Conservation (phyloP, 2,329 filamentous ascomycete species). For the Scedosporium apiospermum region DNA sequence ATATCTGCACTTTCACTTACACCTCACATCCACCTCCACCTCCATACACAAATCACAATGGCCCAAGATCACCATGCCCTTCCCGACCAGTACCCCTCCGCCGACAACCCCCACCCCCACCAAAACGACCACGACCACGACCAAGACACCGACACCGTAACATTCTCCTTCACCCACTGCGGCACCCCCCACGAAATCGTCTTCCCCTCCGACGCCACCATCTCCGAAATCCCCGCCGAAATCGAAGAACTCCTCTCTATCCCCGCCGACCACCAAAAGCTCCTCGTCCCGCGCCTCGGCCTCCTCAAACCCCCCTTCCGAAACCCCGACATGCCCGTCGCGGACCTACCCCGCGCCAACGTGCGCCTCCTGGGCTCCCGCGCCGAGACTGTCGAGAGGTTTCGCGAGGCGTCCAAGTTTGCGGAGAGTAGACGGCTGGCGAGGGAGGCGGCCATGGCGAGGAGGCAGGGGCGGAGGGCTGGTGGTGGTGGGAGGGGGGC, state of each 20-base stretch:
- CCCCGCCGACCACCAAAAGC: constrained; percentile 56
- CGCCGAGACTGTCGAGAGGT: not conserved
- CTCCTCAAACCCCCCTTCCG: constrained; percentile 10
- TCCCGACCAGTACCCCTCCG: constrained; percentile 7
- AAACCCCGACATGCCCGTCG: constrained; percentile 18
- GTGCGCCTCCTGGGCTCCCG: constrained; percentile 6
- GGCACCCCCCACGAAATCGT: constrained; percentile 33
- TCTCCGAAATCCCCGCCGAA: constrained; percentile 49
- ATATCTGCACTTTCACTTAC: not conserved
- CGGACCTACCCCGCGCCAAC: constrained; percentile 10
- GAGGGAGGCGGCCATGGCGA: constrained; percentile 11
- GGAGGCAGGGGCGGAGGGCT: constrained; percentile 15
- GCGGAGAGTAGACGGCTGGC: constrained; percentile 9
- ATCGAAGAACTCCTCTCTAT: constrained; percentile 49
- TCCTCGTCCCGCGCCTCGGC: constrained; percentile 40
- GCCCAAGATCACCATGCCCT: not conserved
- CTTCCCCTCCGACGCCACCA: constrained; percentile 35
- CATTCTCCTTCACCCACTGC: constrained; percentile 36
- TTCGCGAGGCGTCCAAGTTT: constrained; percentile 2
- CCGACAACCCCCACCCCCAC: constrained; percentile 8
- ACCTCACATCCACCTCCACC: not conserved
- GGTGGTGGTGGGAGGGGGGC: not conserved
- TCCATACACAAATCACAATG: not conserved
- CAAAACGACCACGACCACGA: constrained; percentile 7
- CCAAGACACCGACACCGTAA: constrained; percentile 22